phyloP scores from a whole-genome alignment of 345 rosid species.

The Lumnitzera racemosa region DNA sequence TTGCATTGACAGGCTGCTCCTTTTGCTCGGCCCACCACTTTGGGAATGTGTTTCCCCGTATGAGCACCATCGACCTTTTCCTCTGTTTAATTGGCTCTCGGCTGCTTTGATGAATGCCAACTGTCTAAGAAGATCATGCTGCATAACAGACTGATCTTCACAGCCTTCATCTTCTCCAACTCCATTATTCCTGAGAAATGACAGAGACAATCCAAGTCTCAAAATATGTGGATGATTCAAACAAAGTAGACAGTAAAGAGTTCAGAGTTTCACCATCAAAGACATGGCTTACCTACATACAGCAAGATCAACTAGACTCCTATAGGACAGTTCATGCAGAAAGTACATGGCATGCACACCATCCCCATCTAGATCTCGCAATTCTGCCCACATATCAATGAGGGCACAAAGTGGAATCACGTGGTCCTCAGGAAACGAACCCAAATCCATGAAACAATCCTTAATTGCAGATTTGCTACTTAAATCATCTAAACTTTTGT shows the following conservation, averaged over 20 bases:
- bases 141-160: conserved; percentile 26
- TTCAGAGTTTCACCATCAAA: too few relatives aligned
- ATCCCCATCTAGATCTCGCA: conserved; percentile 21
- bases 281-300: conserved; percentile 25
- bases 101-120: conserved; percentile 24
- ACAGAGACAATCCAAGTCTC: conserved; percentile 5
- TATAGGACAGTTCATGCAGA: conserved; percentile 32
- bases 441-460: conserved; percentile 57
- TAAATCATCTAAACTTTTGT: conserved; percentile 38
- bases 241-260: neutral
- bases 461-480: conserved; percentile 8
- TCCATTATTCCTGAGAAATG: conserved; percentile 25
- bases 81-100: conserved; percentile 12
- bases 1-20: conserved; percentile 17
- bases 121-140: conserved; percentile 44
- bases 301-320: conserved; percentile 32
- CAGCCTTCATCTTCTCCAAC: conserved; percentile 24
- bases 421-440: conserved; percentile 54
- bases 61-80: conserved; percentile 30
- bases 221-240: neutral
- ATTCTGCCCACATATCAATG: conserved; percentile 49
- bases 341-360: conserved; percentile 15
- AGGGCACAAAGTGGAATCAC: conserved; percentile 36
- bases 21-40: conserved; percentile 31
- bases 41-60: conserved; percentile 26